Evolutionary conservation across 257 asterid species (phyloP).

Genomic region (Solanum verrucosum): DNA sequence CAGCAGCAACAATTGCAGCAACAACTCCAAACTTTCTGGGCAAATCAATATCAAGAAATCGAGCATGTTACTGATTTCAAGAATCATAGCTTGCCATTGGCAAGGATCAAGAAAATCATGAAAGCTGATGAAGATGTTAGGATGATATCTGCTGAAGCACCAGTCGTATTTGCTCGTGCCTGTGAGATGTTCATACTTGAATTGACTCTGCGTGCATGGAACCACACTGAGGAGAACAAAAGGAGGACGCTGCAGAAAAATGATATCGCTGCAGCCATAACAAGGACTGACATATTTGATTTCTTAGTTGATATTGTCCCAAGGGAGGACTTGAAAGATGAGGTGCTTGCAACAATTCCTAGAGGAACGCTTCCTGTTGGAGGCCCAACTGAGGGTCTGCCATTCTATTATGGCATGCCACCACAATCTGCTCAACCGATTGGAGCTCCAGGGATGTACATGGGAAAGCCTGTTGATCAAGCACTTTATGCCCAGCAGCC

Average conservation of each 20-base stretch:
- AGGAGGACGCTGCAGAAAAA: conserved; percentile 95
- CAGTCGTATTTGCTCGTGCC: conserved; percentile 87
- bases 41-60: conserved; percentile 66
- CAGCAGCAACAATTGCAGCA: conserved; percentile 89
- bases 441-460: conserved; percentile 63
- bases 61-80: conserved; percentile 77
- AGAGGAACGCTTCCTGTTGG: conserved; percentile 80
- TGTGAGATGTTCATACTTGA: conserved; percentile 99
- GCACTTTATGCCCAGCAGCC: conserved; percentile 70
- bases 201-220: conserved; percentile 86
- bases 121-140: conserved; percentile 93
- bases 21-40: conserved; percentile 81
- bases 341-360: conserved; percentile 86
- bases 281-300: conserved; percentile 91
- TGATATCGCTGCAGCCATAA: conserved; percentile 94
- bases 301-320: conserved; percentile 96
- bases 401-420: conserved; percentile 70
- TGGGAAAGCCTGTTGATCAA: conserved; percentile 87
- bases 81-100: conserved; percentile 91
- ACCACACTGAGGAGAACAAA: conserved; percentile 93
- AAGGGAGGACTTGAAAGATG: conserved; percentile 89
- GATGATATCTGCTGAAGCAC: conserved; percentile 98
- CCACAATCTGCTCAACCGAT: conserved; percentile 51
- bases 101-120: conserved; percentile 95
- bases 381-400: conserved; percentile 72